These are phyloP conservation scores for Polyporus tsugae DNA, from an alignment of 1,284 basidiomycete genomes.

Conservation along the genomic window DNA sequence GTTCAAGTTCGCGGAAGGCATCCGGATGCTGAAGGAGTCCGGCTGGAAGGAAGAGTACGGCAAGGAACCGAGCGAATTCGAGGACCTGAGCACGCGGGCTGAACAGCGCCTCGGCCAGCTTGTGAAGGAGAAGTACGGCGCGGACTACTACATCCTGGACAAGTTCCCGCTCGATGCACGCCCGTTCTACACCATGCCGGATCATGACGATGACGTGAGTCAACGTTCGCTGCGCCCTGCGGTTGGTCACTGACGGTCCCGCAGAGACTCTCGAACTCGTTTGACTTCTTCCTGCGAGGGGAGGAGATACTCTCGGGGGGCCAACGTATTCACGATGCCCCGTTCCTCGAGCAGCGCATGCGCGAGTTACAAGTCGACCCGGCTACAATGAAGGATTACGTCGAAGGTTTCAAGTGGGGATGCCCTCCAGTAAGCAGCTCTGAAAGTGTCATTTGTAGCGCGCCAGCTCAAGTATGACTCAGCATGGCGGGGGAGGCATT, in stretches of 20 bases:
- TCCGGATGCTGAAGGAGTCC: conserved; percentile 60
- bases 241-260: background rate
- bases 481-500: conserved; percentile 44
- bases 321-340: conserved; percentile 72
- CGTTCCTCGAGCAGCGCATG: conserved; percentile 66
- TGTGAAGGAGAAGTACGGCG: conserved; percentile 71
- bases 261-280: conserved; percentile 67
- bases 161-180: conserved; percentile 71
- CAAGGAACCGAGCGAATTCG: conserved; percentile 56
- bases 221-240: background rate
- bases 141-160: conserved; percentile 76
- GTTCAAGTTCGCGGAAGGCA: conserved; percentile 65
- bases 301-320: conserved; percentile 79
- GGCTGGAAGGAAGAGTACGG: conserved; percentile 57
- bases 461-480: background rate
- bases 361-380: conserved; percentile 59
- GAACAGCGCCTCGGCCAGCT: conserved; percentile 70
- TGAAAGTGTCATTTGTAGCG: background rate
- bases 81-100: conserved; percentile 54
- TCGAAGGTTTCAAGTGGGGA: conserved; percentile 73
- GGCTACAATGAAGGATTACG: conserved; percentile 63
- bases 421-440: conserved; percentile 56
- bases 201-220: conserved; percentile 57
- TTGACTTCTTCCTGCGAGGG: conserved; percentile 80
- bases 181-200: conserved; percentile 80